Evolutionary conservation across 2,329 filamentous ascomycete species (phyloP).

Genomic region (Claviceps africana): DNA sequence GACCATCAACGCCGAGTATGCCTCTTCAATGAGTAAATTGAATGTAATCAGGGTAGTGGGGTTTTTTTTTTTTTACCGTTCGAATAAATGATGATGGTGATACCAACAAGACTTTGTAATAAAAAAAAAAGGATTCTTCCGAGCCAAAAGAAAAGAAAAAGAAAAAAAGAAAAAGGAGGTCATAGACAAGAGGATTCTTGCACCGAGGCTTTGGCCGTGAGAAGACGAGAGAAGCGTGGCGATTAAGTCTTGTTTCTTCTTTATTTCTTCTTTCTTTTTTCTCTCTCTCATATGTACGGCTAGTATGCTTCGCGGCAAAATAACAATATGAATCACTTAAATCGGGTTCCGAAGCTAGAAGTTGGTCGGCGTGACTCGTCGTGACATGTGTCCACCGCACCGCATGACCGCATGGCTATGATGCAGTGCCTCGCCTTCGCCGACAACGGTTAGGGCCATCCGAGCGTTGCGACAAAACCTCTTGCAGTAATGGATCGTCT

Average conservation of each 20-base stretch:
- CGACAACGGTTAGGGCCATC: conserved; percentile 74
- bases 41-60: background rate
- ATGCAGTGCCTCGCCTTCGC: conserved; percentile 46
- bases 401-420: no score
- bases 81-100: background rate
- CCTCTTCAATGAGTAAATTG: background rate
- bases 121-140: background rate
- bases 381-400: background rate
- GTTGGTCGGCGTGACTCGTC: background rate
- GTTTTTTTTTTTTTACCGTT: background rate
- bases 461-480: conserved; percentile 73
- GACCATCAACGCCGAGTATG: conserved; percentile 6
- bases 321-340: background rate
- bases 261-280: no score
- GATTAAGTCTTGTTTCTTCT: background rate
- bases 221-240: background rate
- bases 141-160: background rate
- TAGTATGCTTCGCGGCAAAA: background rate
- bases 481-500: conserved; percentile 66
- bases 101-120: background rate
- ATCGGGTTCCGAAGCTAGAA: background rate
- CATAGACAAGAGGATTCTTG: background rate
- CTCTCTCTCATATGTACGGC: background rate
- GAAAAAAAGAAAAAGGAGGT: background rate
- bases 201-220: background rate